These are phyloP conservation scores for Prunus campanulata DNA, from an alignment of 306 rosid genomes.

Conservation along the genomic window DNA sequence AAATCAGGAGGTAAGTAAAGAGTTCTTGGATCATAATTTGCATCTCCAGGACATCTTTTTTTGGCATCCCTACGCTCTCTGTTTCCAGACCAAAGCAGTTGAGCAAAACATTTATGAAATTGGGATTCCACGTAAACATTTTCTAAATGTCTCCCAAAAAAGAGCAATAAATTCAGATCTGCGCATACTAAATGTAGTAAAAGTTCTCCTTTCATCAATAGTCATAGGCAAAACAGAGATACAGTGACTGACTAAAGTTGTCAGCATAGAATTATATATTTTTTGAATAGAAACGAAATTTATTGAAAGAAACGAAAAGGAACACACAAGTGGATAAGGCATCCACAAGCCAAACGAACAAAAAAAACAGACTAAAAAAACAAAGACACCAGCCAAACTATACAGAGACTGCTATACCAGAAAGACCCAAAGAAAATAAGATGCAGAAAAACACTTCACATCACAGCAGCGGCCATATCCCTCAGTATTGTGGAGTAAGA, in stretches of 20 bases:
- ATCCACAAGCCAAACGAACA: too few relatives aligned
- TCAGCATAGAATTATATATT: too few relatives aligned
- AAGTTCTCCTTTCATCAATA: neutral
- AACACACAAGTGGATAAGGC: too few relatives aligned
- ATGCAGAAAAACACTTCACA: too few relatives aligned
- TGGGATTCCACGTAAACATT: neutral
- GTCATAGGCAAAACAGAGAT: neutral
- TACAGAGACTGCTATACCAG: too few relatives aligned
- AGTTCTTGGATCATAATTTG: constrained; percentile 75
- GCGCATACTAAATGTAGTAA: neutral
- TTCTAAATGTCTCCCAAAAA: neutral
- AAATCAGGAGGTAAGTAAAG: constrained; percentile 72
- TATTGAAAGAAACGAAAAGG: too few relatives aligned
- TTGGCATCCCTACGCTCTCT: constrained; percentile 72
- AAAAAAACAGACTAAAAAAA: too few relatives aligned
- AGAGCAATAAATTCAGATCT: neutral
- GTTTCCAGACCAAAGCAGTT: constrained; percentile 31
- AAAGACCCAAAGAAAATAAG: too few relatives aligned
- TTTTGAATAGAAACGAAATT: too few relatives aligned
- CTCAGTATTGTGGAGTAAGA: too few relatives aligned
- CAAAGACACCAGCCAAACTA: too few relatives aligned
- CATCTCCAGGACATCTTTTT: constrained; percentile 65
- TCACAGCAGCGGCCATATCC: too few relatives aligned
- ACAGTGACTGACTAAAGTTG: neutral
- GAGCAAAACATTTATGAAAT: constrained; percentile 13